phyloP scores from a whole-genome alignment of 176 grass and related monocot genomes.

The Avena sativa region DNA sequence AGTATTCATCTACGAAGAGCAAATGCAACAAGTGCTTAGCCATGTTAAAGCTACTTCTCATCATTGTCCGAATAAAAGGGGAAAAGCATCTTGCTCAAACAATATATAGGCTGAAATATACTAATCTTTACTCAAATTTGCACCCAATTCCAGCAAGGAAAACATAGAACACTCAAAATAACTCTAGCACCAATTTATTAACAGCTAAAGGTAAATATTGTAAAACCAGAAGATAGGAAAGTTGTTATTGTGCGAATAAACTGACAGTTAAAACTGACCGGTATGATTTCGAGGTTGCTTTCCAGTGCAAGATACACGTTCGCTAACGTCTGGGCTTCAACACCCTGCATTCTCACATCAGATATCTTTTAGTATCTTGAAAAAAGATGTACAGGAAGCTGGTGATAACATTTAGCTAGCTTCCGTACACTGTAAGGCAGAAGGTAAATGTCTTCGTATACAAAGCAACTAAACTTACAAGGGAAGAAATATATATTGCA shows the following conservation, averaged over 20 bases:
- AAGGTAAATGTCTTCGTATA: conserved; percentile 40
- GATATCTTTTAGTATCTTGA: conserved; percentile 6
- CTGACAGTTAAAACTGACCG: conserved; percentile 57
- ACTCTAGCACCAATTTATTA: conserved; percentile 31
- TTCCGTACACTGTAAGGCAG: conserved; percentile 11
- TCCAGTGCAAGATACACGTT: conserved; percentile 98
- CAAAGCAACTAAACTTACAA: conserved; percentile 61
- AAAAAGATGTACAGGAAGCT: conserved; percentile 32
- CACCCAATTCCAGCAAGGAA: conserved; percentile 21
- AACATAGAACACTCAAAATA: conserved; percentile 22
- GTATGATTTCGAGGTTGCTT: conserved; percentile 94
- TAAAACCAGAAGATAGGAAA: conserved; percentile 1
- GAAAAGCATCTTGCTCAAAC: conserved; percentile 28
- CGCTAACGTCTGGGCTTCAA: conserved; percentile 96
- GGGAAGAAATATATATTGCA: conserved; percentile 71
- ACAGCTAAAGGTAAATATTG: not conserved
- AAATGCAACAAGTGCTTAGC: conserved; percentile 23
- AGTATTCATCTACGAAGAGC: conserved; percentile 13
- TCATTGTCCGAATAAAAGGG: not conserved
- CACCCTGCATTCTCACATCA: conserved; percentile 79
- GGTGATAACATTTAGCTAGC: conserved; percentile 35
- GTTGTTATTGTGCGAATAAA: not conserved
- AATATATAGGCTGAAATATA: conserved; percentile 22
- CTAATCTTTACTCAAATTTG: conserved; percentile 36
- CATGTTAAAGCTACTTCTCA: conserved; percentile 28